Conservation (phyloP, 108 stramenopile species). For the Chaetoceros muelleri region DNA sequence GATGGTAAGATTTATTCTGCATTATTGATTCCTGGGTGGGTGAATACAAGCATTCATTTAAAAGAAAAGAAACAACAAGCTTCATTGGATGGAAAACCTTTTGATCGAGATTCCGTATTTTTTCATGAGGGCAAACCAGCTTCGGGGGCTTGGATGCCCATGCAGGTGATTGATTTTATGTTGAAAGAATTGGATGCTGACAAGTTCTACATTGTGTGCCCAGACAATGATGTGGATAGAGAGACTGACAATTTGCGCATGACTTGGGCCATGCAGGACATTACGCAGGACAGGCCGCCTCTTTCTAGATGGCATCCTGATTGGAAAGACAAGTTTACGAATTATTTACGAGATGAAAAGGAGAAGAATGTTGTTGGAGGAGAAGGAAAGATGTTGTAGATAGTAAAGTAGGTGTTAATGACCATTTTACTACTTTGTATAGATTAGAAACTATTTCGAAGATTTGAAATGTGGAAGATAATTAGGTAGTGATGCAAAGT, state of each 20-base stretch:
- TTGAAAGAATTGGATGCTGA: slow-evolving; percentile 27
- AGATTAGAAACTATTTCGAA: too few species aligned
- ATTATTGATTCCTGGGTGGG: slow-evolving; percentile 48
- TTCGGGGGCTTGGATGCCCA: slow-evolving; percentile 45
- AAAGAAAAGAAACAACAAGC: slow-evolving; percentile 20
- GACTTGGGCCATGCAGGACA: slow-evolving; percentile 52
- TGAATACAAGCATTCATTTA: slow-evolving; percentile 40
- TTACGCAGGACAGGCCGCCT: slow-evolving; percentile 33
- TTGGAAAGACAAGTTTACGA: slow-evolving; percentile 29
- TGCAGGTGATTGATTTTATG: slow-evolving; percentile 45
- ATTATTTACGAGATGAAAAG: slow-evolving; percentile 11
- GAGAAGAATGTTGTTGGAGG: too few species aligned
- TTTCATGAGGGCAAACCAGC: slow-evolving; percentile 48
- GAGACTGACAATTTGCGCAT: slow-evolving; percentile 46
- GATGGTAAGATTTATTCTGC: slow-evolving; percentile 24
- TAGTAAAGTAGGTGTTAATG: too few species aligned
- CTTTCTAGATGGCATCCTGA: slow-evolving; percentile 46
- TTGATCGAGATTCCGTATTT: slow-evolving; percentile 19
- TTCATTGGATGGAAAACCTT: slow-evolving; percentile 10
- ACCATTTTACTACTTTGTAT: too few species aligned
- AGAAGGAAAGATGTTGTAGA: too few species aligned
- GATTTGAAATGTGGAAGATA: too few species aligned
- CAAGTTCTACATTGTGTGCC: slow-evolving; percentile 41
- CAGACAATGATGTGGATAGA: slow-evolving; percentile 50
- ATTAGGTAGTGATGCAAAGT: too few species aligned